Percentiles rank a stretch among this genome's conserved stretches.
phyloP scores from a whole-genome alignment of 495 filamentous ascomycete species.

The Geopyxis carbonaria region DNA sequence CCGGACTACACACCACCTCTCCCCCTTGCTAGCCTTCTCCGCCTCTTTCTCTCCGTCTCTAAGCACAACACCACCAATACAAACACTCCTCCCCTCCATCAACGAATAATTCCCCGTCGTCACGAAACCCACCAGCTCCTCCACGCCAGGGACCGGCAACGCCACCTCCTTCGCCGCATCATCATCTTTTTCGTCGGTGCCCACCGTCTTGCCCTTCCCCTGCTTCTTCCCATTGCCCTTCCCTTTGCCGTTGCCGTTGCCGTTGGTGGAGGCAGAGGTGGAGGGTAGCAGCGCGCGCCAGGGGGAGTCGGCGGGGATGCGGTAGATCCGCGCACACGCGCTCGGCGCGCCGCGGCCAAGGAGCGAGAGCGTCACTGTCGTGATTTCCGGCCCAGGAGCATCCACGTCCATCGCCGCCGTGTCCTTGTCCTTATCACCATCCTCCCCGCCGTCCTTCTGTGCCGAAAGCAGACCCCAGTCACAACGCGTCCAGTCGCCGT shows the following conservation, averaged over 20 bases:
- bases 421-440: slow-evolving; percentile 3
- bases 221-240: slow-evolving; percentile 1
- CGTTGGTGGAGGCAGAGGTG: too few relatives aligned
- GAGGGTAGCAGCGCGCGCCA: slow-evolving; percentile 28
- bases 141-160: slow-evolving; percentile 49
- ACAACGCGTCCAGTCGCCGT: slow-evolving; percentile 71
- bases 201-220: too few relatives aligned
- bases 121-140: slow-evolving; percentile 79
- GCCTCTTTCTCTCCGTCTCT: slow-evolving; percentile 18
- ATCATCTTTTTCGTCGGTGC: neutral
- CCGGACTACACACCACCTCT: slow-evolving; percentile 58
- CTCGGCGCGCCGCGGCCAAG: slow-evolving; percentile 41
- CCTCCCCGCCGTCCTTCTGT: slow-evolving; percentile 7
- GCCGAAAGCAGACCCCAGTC: slow-evolving; percentile 58
- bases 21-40: slow-evolving; percentile 24
- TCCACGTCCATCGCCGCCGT: too few relatives aligned
- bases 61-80: slow-evolving; percentile 39
- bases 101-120: slow-evolving; percentile 75
- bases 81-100: slow-evolving; percentile 55
- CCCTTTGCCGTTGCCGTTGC: slow-evolving; percentile 2
- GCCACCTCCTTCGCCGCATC: slow-evolving; percentile 35
- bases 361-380: slow-evolving; percentile 42
- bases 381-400: too few relatives aligned
- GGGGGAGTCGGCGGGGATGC: slow-evolving; percentile 33
- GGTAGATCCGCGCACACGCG: slow-evolving; percentile 54